phyloP scores from a whole-genome alignment of 352 stramenopile species.

The Phytophthora kernoviae region DNA sequence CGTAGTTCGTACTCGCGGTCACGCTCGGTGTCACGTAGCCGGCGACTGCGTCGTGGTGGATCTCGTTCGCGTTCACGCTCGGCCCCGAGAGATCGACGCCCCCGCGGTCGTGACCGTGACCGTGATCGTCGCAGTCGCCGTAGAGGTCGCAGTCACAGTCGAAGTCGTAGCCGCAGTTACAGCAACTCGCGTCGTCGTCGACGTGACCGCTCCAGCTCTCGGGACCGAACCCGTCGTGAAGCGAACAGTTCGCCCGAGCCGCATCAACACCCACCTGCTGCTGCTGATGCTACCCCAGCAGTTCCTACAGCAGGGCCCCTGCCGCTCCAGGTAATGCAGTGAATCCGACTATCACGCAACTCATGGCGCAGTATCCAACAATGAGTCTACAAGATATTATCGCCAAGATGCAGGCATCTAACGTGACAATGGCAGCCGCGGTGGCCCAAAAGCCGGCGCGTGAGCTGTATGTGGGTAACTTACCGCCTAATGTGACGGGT shows the following conservation, averaged over 20 bases:
- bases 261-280: constrained; percentile 42
- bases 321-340: constrained; percentile 31
- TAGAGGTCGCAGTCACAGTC: constrained; percentile 39
- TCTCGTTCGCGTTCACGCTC: constrained; percentile 61
- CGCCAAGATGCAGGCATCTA: constrained; percentile 86
- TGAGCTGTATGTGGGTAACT: constrained; percentile 87
- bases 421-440: constrained; percentile 71
- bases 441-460: constrained; percentile 81
- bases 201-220: constrained; percentile 61
- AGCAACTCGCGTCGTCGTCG: constrained; percentile 51
- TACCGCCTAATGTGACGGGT: constrained; percentile 82
- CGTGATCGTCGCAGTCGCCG: constrained; percentile 38
- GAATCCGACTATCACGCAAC: constrained; percentile 84
- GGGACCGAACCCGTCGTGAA: constrained; percentile 50
- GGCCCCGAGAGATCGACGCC: constrained; percentile 21
- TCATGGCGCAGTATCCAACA: constrained; percentile 90
- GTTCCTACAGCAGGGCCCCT: constrained; percentile 9
- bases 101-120: constrained; percentile 40
- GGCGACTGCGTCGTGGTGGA: constrained; percentile 35
- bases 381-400: constrained; percentile 91
- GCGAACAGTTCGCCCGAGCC: constrained; percentile 56
- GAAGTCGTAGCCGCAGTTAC: constrained; percentile 55
- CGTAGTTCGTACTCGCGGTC: constrained; percentile 49
- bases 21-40: constrained; percentile 47
- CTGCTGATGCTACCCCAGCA: constrained; percentile 9